phyloP scores from a whole-genome alignment of 192 early-diverging fungal species.

The Neocallimastix lanati region DNA sequence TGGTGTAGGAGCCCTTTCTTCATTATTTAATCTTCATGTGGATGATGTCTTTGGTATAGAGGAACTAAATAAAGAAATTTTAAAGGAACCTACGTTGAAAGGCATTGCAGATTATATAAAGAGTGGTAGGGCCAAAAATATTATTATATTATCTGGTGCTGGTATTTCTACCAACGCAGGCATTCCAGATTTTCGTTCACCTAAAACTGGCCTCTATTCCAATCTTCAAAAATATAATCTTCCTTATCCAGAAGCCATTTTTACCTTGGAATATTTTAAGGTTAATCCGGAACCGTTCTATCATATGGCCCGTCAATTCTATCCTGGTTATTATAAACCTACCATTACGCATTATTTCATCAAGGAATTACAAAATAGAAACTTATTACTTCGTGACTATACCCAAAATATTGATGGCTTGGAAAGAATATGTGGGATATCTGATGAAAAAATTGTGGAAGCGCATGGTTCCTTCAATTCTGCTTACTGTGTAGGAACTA shows the following conservation, averaged over 20 bases:
- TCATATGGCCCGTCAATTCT: constrained; percentile 72
- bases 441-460: constrained; percentile 42
- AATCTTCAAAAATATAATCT: constrained; percentile 77
- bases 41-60: neutral
- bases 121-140: neutral
- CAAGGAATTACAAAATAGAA: constrained; percentile 47
- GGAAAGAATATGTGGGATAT: constrained; percentile 57
- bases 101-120: neutral
- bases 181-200: constrained; percentile 88
- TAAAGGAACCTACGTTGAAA: neutral
- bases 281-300: constrained; percentile 72
- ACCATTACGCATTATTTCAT: constrained; percentile 81
- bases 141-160: neutral
- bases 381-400: constrained; percentile 61
- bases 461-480: constrained; percentile 86
- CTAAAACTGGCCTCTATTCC: constrained; percentile 79
- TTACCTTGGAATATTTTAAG: constrained; percentile 10
- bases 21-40: neutral
- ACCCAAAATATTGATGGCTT: constrained; percentile 93
- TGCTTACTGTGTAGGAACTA: constrained; percentile 57
- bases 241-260: constrained; percentile 89
- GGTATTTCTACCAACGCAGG: constrained; percentile 31
- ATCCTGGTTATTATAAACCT: constrained; percentile 51
- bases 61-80: neutral
- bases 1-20: neutral